A percentile compares a stretch with the other conserved stretches of the same genome.
Conservation (phyloP, 345 rosid genomes). For the Reutealis trisperma region DNA sequence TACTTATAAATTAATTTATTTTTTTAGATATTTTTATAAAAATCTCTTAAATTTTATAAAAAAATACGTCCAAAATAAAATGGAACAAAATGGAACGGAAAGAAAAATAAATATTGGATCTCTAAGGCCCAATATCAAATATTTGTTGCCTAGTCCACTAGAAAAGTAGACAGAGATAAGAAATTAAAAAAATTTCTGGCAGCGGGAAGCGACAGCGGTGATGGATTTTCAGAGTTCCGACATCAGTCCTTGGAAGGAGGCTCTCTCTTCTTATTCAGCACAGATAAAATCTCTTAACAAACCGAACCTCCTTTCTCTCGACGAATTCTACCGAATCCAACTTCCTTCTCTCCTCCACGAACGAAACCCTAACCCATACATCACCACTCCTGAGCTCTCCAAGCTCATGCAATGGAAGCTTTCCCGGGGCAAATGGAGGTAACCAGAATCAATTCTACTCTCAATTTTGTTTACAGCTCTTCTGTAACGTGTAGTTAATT, state of each 20-base stretch:
- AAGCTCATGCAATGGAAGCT: slow-evolving; percentile 93
- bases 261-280: slow-evolving; percentile 54
- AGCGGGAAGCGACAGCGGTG: slow-evolving; percentile 12
- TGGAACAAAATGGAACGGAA: too few species aligned
- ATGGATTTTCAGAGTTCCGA: slow-evolving; percentile 59
- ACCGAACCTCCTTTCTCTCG: slow-evolving; percentile 67
- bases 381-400: slow-evolving; percentile 76
- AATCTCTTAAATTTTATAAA: too few species aligned
- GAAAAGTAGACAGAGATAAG: not conserved
- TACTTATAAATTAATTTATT: too few species aligned
- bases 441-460: not conserved
- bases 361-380: slow-evolving; percentile 78
- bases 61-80: too few species aligned
- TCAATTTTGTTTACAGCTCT: not conserved
- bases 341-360: slow-evolving; percentile 62
- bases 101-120: too few species aligned
- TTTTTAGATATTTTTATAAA: too few species aligned
- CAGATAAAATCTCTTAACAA: slow-evolving; percentile 64
- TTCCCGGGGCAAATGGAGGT: slow-evolving; percentile 95
- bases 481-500: not conserved
- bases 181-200: not conserved
- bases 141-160: not conserved
- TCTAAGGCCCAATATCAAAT: not conserved
- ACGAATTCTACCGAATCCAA: slow-evolving; percentile 61
- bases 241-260: slow-evolving; percentile 53